Conservation (phyloP, 2,329 filamentous ascomycete species). For the Coccinonectria pachysandricola region DNA sequence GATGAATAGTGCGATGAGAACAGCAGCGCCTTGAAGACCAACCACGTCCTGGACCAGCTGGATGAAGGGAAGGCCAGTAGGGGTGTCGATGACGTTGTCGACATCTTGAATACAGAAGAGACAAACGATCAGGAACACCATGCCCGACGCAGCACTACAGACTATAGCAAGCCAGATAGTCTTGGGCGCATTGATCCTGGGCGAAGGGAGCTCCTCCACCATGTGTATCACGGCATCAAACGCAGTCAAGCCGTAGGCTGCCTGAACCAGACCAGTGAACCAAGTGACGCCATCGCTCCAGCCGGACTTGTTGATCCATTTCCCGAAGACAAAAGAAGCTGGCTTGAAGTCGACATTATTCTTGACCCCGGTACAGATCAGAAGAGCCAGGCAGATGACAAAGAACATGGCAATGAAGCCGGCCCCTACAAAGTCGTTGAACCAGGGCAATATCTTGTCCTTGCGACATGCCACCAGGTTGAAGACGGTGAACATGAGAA, state of each 20-base stretch:
- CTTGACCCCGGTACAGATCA: conserved; percentile 39
- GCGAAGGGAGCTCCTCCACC: conserved; percentile 45
- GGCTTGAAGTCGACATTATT: conserved; percentile 34
- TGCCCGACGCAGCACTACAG: conserved; percentile 34
- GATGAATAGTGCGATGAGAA: conserved; percentile 40
- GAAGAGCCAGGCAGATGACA: conserved; percentile 37
- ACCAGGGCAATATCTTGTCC: conserved; percentile 29
- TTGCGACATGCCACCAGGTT: conserved; percentile 41
- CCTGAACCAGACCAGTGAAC: conserved; percentile 46
- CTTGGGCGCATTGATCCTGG: conserved; percentile 37
- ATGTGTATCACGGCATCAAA: conserved; percentile 50
- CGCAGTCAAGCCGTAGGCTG: conserved; percentile 38
- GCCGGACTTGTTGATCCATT: conserved; percentile 33
- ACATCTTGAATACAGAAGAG: conserved; percentile 40
- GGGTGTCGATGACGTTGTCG: conserved; percentile 27
- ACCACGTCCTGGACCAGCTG: conserved; percentile 30
- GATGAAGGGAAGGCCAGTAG: conserved; percentile 36
- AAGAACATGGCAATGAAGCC: conserved; percentile 42
- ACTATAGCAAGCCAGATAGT: conserved; percentile 41
- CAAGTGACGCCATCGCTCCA: conserved; percentile 44
- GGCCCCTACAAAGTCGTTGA: conserved; percentile 46
- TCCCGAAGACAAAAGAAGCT: conserved; percentile 40
- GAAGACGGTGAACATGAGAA: conserved; percentile 35
- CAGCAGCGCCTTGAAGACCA: conserved; percentile 28
- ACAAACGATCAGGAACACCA: conserved; percentile 39